Base-by-base conservation (phyloP, 352 stramenopile genomes). In the Globisporangium viniferum region DNA sequence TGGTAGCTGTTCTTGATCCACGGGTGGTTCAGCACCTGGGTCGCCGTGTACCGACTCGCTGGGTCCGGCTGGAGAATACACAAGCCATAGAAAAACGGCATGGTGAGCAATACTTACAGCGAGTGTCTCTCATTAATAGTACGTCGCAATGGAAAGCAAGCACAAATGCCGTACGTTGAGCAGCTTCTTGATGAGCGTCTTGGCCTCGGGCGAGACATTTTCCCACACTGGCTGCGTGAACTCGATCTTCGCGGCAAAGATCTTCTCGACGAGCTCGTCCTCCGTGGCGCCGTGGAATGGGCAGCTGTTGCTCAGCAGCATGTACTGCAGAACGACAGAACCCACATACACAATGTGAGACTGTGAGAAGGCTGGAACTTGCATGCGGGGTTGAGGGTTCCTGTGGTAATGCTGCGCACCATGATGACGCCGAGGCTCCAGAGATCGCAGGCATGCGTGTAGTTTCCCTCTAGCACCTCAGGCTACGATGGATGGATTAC, bases 371-470 rank as follows among this genome's bases (percentile, higher is more conserved):
- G 31, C 31, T 33, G 31, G 5, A 33, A 33, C 31, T 33, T 33
- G 31, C 31, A 33, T 33, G 31, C 4, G 31, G 4, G 31, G 3
- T 33, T 46, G 4, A 46, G 39, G 12, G 15, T 4, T 20, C 5
- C 10, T 41, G 1, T 14, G 39, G 3, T 46, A 20, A 20, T 20
- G 39, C 39, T 20, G 12, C 39, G 22, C 68, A 90, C 84, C 86
- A 93, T 94, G 65, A 93, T 89, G 22, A 94, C 79, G 10, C 86
- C 86, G 7, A 94, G 80, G 67, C 86, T 94, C 84, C 86, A 94
- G 31, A 93, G 77, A 78, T 94, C 86, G 48, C 86, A 94, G 4
- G 80, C 67, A 24, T 91, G 77, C 49, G 75, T 90, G 71, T 92
- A 92, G 67, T 91, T 84, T 10, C 84, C 84, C 57, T 92, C 78